Conservation (phyloP, 2,329 filamentous ascomycete species). For the Penicillium sp. region DNA sequence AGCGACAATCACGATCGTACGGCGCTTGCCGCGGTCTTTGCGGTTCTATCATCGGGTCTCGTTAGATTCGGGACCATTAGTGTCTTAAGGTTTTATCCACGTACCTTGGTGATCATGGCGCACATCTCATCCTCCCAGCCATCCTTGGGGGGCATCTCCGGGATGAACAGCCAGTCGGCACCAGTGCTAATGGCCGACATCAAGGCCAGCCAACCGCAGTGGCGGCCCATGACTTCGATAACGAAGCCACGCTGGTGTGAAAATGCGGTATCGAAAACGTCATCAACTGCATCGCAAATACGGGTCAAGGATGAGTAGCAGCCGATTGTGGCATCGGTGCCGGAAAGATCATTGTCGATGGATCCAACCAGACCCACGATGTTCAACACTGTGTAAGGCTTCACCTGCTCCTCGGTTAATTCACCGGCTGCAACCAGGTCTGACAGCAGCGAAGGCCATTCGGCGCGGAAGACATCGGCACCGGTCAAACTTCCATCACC, state of each 20-base stretch:
- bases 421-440: slow-evolving; percentile 77
- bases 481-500: slow-evolving; percentile 95
- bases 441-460: slow-evolving; percentile 84
- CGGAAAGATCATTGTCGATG: slow-evolving; percentile 97
- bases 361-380: slow-evolving; percentile 95
- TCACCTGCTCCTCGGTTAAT: slow-evolving; percentile 67
- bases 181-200: slow-evolving; percentile 95
- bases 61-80: neutral
- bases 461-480: slow-evolving; percentile 85
- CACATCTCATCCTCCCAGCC: slow-evolving; percentile 92
- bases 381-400: slow-evolving; percentile 81
- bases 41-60: slow-evolving; percentile 62
- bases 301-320: slow-evolving; percentile 90
- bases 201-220: slow-evolving; percentile 95
- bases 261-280: slow-evolving; percentile 87
- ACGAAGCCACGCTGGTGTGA: slow-evolving; percentile 97
- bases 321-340: slow-evolving; percentile 95
- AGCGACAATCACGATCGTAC: slow-evolving; percentile 96
- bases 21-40: slow-evolving; percentile 76
- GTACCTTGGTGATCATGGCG: slow-evolving; percentile 67
- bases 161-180: slow-evolving; percentile 95
- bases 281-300: slow-evolving; percentile 94
- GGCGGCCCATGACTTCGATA: slow-evolving; percentile 96
- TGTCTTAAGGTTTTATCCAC: slow-evolving; percentile 10
- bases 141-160: slow-evolving; percentile 82